These are phyloP conservation scores for Myxozyma kluyveri DNA, from an alignment of 805 yeast genomes.

Conservation along the genomic window DNA sequence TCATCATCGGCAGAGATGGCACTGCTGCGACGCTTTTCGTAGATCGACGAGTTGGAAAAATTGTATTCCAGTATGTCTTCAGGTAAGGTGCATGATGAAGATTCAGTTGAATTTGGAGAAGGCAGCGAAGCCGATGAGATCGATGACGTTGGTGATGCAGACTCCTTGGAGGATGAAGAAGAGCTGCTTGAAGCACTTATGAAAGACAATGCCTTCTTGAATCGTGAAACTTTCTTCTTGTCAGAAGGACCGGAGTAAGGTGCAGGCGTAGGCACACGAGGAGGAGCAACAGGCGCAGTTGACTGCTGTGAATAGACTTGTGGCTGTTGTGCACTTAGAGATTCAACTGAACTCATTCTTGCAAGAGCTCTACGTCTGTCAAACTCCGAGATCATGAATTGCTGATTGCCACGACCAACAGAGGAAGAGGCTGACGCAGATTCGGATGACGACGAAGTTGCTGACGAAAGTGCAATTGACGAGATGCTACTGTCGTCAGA, in stretches of 20 bases:
- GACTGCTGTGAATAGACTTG: background rate
- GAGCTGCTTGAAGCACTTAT: slow-evolving; percentile 8
- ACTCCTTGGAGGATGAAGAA: background rate
- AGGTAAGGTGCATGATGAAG: background rate
- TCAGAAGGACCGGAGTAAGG: background rate
- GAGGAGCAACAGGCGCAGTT: background rate
- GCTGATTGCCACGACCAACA: too few relatives aligned
- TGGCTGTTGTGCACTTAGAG: background rate
- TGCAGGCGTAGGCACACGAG: slow-evolving; percentile 1
- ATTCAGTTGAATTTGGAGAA: too few relatives aligned
- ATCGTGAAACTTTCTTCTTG: slow-evolving; percentile 6
- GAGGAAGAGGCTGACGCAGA: too few relatives aligned
- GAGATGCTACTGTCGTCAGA: too few relatives aligned
- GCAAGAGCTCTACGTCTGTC: too few relatives aligned
- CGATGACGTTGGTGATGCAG: background rate
- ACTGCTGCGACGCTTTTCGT: slow-evolving; percentile 1
- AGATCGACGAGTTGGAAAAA: slow-evolving; percentile 6
- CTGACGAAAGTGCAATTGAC: too few relatives aligned
- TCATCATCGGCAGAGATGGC: slow-evolving; percentile 8
- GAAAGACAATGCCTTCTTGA: slow-evolving; percentile 19
- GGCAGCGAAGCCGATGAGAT: background rate
- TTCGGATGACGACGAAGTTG: too few relatives aligned
- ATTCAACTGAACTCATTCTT: too few relatives aligned
- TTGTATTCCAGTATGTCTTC: slow-evolving; percentile 15
- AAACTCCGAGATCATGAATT: too few relatives aligned